Evolutionary conservation across 345 rosid genomes (phyloP).

Genomic region (Firmiana major): DNA sequence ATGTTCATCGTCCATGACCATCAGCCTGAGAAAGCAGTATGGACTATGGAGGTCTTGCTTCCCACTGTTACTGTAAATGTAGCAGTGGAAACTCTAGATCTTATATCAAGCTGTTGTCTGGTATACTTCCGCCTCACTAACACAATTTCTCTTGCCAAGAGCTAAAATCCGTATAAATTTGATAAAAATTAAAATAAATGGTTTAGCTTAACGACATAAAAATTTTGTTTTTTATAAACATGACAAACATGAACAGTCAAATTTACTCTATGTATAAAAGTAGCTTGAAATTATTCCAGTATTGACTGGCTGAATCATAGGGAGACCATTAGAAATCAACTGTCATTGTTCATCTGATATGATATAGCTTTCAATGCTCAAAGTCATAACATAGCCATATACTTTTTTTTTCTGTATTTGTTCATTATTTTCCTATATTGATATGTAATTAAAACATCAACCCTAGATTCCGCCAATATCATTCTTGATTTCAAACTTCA

Average conservation of each 20-base stretch:
- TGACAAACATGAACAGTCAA: too few relatives aligned
- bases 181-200: too few relatives aligned
- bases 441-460: background rate
- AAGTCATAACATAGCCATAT: background rate
- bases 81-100: background rate
- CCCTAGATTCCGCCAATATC: background rate
- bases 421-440: background rate
- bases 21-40: background rate
- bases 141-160: too few relatives aligned
- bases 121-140: too few relatives aligned
- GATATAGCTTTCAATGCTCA: background rate
- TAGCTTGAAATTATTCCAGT: background rate
- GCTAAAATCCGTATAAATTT: too few relatives aligned
- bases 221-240: too few relatives aligned
- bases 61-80: background rate
- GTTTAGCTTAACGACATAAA: too few relatives aligned
- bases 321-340: background rate
- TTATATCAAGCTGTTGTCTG: background rate
- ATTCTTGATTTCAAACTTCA: background rate
- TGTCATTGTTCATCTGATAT: background rate
- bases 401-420: too few relatives aligned
- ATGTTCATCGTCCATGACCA: background rate
- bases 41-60: background rate
- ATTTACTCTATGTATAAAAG: too few relatives aligned
- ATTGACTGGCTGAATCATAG: background rate